Evolutionary conservation across 306 rosid genomes (phyloP).

Genomic region (Luffa aegyptiaca): DNA sequence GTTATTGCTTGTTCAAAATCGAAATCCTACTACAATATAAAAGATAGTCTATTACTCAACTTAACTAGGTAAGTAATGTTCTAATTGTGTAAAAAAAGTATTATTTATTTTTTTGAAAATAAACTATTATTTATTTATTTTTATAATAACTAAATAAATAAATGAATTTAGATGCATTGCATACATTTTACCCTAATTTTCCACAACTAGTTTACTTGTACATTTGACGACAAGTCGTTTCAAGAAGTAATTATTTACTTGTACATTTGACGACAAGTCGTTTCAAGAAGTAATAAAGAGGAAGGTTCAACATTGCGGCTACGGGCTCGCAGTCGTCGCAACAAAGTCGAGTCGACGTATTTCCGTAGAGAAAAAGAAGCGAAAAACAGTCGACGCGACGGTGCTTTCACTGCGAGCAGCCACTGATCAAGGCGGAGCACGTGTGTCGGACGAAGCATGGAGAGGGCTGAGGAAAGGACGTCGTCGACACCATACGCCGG

Average conservation of each 20-base stretch:
- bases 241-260: background rate
- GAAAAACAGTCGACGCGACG: slow-evolving; percentile 2
- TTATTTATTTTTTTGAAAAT: too few species aligned
- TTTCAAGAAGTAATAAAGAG: background rate
- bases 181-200: too few species aligned
- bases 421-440: background rate
- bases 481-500: slow-evolving; percentile 11
- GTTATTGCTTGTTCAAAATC: too few species aligned
- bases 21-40: too few species aligned
- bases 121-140: too few species aligned
- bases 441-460: slow-evolving; percentile 1
- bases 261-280: background rate
- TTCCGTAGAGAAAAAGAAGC: background rate
- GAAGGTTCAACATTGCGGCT: background rate
- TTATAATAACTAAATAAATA: too few species aligned
- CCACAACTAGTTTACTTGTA: background rate
- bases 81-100: too few species aligned
- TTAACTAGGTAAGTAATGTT: too few species aligned
- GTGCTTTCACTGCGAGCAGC: slow-evolving; percentile 4
- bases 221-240: background rate
- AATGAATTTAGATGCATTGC: too few species aligned
- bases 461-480: slow-evolving; percentile 7
- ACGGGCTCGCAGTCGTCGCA: background rate
- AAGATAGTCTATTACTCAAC: too few species aligned
- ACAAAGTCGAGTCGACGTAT: background rate